These are phyloP conservation scores for Kwoniella shivajii DNA, from an alignment of 1,284 basidiomycete species.

Conservation along the genomic window DNA sequence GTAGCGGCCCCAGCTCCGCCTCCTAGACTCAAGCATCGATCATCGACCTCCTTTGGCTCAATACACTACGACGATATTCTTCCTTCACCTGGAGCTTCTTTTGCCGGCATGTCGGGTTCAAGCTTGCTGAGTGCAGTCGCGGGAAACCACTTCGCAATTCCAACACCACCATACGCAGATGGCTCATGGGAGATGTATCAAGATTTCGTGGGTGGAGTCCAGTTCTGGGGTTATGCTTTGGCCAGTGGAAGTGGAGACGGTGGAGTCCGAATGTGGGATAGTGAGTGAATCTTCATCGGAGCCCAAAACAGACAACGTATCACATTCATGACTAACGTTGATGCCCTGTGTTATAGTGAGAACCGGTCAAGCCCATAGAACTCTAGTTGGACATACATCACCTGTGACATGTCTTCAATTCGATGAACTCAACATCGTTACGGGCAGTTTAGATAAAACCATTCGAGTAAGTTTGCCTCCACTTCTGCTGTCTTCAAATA, in stretches of 20 bases:
- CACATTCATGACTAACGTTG: neutral
- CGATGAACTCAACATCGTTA: constrained; percentile 90
- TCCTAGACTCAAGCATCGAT: constrained; percentile 42
- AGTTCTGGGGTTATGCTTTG: constrained; percentile 98
- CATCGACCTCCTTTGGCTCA: constrained; percentile 49
- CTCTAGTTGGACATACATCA: constrained; percentile 87
- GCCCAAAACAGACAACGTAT: neutral
- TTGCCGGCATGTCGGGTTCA: constrained; percentile 42
- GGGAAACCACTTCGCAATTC: constrained; percentile 69
- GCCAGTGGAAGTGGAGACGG: constrained; percentile 97
- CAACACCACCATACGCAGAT: constrained; percentile 83
- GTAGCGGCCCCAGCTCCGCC: constrained; percentile 35
- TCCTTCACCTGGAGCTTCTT: constrained; percentile 40
- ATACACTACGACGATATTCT: constrained; percentile 57
- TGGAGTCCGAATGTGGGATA: constrained; percentile 98
- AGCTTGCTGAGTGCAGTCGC: constrained; percentile 59
- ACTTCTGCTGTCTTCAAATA: neutral
- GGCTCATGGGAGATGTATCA: constrained; percentile 92
- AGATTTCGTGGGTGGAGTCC: constrained; percentile 95
- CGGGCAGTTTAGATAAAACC: constrained; percentile 92
- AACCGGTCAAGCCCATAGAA: constrained; percentile 94
- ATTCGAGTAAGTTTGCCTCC: constrained; percentile 66
- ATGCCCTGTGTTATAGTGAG: constrained; percentile 66
- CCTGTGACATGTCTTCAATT: constrained; percentile 96
- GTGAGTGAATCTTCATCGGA: constrained; percentile 60